Conservation (phyloP, 2,329 filamentous ascomycete species). For the Magnaporthiopsis poae region DNA sequence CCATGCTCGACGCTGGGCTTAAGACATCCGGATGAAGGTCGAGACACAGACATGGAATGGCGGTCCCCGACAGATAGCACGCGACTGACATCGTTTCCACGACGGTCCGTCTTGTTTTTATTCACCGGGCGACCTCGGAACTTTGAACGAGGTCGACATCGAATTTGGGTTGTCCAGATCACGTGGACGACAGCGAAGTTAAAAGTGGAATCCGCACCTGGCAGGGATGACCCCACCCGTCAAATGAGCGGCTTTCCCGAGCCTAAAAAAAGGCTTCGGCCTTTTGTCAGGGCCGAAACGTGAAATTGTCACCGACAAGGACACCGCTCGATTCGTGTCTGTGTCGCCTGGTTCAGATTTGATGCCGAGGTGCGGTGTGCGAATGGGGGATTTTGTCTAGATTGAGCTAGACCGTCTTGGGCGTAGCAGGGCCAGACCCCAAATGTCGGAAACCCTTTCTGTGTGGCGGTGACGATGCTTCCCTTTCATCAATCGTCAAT, state of each 20-base stretch:
- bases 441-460: too few species aligned
- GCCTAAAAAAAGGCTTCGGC: neutral
- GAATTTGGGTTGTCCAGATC: neutral
- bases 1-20: neutral
- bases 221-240: neutral
- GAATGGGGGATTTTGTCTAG: neutral
- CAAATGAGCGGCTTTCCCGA: neutral
- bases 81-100: neutral
- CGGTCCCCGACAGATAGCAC: neutral
- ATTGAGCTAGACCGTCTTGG: neutral
- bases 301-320: neutral
- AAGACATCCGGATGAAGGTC: neutral
- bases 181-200: neutral
- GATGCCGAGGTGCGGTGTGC: neutral
- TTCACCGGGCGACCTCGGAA: too few species aligned
- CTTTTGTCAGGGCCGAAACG: neutral
- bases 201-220: neutral
- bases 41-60: neutral
- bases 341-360: neutral
- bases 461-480: neutral
- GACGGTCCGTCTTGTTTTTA: neutral
- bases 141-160: neutral
- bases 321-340: neutral
- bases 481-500: neutral
- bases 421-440: neutral